phyloP scores from a whole-genome alignment of 495 filamentous ascomycete genomes.

The Xylaria nigripes region DNA sequence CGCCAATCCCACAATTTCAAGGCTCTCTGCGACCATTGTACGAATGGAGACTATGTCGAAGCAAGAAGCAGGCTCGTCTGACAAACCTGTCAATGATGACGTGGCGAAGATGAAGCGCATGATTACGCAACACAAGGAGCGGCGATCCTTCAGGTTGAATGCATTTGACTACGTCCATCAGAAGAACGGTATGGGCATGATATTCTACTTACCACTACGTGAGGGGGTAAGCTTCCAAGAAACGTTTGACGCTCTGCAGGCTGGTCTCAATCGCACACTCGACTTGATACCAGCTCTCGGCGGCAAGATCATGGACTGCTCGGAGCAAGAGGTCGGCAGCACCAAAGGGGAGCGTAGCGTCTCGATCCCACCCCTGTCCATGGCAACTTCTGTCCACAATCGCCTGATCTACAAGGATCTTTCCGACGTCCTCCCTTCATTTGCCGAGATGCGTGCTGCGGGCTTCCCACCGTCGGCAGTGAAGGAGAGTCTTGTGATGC shows the following conservation, averaged over 20 bases:
- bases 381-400: not conserved
- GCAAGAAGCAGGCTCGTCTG: not conserved
- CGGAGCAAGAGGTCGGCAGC: slow-evolving; percentile 26
- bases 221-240: slow-evolving; percentile 19
- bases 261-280: slow-evolving; percentile 24
- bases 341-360: slow-evolving; percentile 20
- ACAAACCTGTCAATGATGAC: not conserved
- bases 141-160: slow-evolving; percentile 22
- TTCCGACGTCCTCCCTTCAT: slow-evolving; percentile 21
- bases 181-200: slow-evolving; percentile 22
- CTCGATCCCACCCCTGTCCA: slow-evolving; percentile 16
- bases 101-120: slow-evolving; percentile 5
- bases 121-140: slow-evolving; percentile 16
- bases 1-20: slow-evolving; percentile 23
- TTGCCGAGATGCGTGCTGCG: slow-evolving; percentile 17
- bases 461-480: slow-evolving; percentile 21
- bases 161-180: slow-evolving; percentile 23
- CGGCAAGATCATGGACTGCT: slow-evolving; percentile 24
- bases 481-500: slow-evolving; percentile 19
- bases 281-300: slow-evolving; percentile 24
- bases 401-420: slow-evolving; percentile 20
- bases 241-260: slow-evolving; percentile 19
- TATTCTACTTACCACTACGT: slow-evolving; percentile 22
- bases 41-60: slow-evolving; percentile 6
- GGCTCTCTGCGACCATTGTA: slow-evolving; percentile 17